phyloP scores from a whole-genome alignment of 371 early-diverging fungal species.

The Lichtheimia hyalospora region DNA sequence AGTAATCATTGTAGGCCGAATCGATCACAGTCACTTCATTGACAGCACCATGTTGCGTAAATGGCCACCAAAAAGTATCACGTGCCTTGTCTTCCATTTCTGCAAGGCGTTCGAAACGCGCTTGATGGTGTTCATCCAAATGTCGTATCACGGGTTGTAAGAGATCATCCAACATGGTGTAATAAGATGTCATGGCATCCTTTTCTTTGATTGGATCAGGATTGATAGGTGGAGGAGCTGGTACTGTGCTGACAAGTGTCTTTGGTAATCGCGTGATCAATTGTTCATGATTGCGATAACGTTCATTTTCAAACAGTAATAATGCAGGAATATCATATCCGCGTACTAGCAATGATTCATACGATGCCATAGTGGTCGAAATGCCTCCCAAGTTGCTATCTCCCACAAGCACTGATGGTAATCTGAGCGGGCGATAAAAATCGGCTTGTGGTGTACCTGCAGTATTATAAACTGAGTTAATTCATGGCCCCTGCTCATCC shows the following conservation, averaged over 20 bases:
- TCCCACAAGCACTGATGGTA: constrained; percentile 75
- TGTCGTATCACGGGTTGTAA: constrained; percentile 48
- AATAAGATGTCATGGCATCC: constrained; percentile 60
- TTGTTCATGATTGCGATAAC: constrained; percentile 64
- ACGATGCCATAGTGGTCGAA: constrained; percentile 75
- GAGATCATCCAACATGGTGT: constrained; percentile 48
- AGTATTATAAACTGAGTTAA: too few species aligned
- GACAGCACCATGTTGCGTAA: constrained; percentile 75
- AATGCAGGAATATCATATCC: constrained; percentile 76
- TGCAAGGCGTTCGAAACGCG: constrained; percentile 59
- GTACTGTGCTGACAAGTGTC: constrained; percentile 34
- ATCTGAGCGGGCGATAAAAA: constrained; percentile 71
- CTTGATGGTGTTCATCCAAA: constrained; percentile 49
- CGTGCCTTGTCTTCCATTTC: constrained; percentile 57
- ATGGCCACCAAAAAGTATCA: constrained; percentile 81
- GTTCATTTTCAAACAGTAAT: constrained; percentile 62
- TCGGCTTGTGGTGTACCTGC: constrained; percentile 68
- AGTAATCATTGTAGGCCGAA: constrained; percentile 72
- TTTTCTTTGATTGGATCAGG: constrained; percentile 47
- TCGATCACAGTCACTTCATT: constrained; percentile 75
- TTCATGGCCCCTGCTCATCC: not conserved
- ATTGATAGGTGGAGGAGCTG: constrained; percentile 51
- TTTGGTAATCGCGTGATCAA: constrained; percentile 19
- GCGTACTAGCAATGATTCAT: constrained; percentile 68
- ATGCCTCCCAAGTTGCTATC: constrained; percentile 81